Conservation (phyloP, 495 filamentous ascomycete genomes). For the Acidomyces sp. region DNA sequence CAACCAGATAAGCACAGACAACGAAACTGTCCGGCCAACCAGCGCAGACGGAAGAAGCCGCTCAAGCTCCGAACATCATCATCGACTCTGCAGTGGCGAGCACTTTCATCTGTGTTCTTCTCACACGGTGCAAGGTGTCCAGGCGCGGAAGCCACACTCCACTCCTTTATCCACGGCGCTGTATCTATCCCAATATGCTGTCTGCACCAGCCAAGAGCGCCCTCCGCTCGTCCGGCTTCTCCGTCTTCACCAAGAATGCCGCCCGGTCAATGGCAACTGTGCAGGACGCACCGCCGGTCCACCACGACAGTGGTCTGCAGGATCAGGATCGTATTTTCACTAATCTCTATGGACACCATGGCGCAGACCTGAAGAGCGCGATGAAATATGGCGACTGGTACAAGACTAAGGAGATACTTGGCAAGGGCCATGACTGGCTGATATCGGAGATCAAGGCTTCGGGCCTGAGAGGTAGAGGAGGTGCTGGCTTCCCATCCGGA, state of each 20-base stretch:
- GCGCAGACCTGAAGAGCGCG: slow-evolving; percentile 78
- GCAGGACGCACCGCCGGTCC: slow-evolving; percentile 64
- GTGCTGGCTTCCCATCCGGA: slow-evolving; percentile 93
- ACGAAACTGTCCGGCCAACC: too few species aligned
- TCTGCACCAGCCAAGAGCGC: slow-evolving; percentile 10
- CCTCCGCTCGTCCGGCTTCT: slow-evolving; percentile 7
- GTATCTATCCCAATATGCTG: slow-evolving; percentile 8
- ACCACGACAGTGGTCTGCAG: slow-evolving; percentile 66
- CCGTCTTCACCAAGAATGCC: slow-evolving; percentile 2
- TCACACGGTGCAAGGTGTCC: too few species aligned
- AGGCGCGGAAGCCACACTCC: slow-evolving; percentile 14
- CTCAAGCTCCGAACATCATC: too few species aligned
- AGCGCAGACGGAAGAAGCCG: too few species aligned
- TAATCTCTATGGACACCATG: slow-evolving; percentile 90
- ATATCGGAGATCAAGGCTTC: slow-evolving; percentile 94
- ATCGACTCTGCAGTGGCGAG: too few species aligned
- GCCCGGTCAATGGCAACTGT: slow-evolving; percentile 64
- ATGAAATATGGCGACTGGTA: slow-evolving; percentile 99
- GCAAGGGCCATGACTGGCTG: slow-evolving; percentile 97
- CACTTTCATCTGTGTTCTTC: too few species aligned
- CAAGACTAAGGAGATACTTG: slow-evolving; percentile 94
- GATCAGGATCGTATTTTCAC: slow-evolving; percentile 98
- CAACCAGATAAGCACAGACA: too few species aligned
- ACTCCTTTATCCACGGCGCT: background rate
- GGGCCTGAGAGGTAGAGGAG: slow-evolving; percentile 86